Conservation (phyloP, 176 grass and related monocot genomes). For the Ampelocalamus luodianensis region DNA sequence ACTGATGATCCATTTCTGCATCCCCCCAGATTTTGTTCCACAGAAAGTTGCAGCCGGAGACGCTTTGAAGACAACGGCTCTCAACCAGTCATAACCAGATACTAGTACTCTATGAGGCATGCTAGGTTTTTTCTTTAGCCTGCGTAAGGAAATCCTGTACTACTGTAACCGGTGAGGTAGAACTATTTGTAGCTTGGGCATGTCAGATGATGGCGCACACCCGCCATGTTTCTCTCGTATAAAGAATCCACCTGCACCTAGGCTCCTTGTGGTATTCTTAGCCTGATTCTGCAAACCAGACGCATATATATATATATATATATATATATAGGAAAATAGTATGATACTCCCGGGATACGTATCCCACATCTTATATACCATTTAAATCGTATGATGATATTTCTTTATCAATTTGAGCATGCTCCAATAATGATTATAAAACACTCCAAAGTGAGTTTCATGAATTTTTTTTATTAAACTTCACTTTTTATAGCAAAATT, state of each 20-base stretch:
- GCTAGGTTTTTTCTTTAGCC: background rate
- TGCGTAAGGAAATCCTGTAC: background rate
- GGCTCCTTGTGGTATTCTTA: background rate
- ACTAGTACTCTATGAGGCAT: conserved; percentile 5
- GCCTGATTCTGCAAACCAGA: background rate
- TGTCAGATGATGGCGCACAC: background rate
- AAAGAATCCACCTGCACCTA: background rate
- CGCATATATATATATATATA: too few relatives aligned
- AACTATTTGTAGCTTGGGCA: background rate
- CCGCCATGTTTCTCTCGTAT: background rate
- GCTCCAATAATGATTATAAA: too few relatives aligned
- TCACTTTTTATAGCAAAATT: too few relatives aligned
- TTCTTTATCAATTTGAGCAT: too few relatives aligned
- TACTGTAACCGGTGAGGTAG: background rate
- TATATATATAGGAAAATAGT: too few relatives aligned
- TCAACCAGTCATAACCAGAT: conserved; percentile 11
- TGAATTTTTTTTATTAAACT: too few relatives aligned
- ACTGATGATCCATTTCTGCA: background rate
- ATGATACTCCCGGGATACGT: too few relatives aligned
- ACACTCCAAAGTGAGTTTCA: too few relatives aligned
- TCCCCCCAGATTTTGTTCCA: conserved; percentile 75
- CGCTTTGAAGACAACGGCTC: conserved; percentile 53
- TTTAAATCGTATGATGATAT: too few relatives aligned
- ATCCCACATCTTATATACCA: too few relatives aligned
- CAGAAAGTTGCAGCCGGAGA: conserved; percentile 60